phyloP scores from a whole-genome alignment of 2,329 filamentous ascomycete species.

The Colletotrichum camelliae region DNA sequence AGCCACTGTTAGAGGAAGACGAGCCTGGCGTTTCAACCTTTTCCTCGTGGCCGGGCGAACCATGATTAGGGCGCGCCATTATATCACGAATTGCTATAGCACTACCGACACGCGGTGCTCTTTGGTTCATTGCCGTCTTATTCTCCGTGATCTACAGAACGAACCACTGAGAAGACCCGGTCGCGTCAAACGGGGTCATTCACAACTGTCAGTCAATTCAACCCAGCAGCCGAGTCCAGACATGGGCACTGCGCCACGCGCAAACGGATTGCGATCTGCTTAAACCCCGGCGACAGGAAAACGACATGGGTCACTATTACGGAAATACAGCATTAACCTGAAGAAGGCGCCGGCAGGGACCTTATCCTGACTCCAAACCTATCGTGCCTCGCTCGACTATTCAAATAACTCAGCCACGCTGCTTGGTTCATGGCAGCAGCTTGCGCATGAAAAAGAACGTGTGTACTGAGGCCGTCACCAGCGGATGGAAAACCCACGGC shows the following conservation, averaged over 20 bases:
- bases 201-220: background rate
- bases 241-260: background rate
- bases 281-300: background rate
- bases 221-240: background rate
- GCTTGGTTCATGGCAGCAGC: background rate
- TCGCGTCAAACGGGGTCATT: background rate
- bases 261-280: background rate
- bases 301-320: slow-evolving; percentile 8
- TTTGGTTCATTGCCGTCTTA: background rate
- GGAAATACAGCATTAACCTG: slow-evolving; percentile 3
- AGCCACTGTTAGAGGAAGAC: slow-evolving; percentile 16
- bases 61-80: background rate
- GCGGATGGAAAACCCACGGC: slow-evolving; percentile 34
- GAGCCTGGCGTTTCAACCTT: slow-evolving; percentile 15
- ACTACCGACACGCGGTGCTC: background rate
- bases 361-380: slow-evolving; percentile 9
- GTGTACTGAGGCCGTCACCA: slow-evolving; percentile 33
- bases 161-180: background rate
- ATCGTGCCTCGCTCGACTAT: background rate
- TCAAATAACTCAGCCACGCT: background rate
- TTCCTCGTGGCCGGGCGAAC: background rate
- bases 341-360: background rate
- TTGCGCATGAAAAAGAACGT: slow-evolving; percentile 30
- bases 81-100: background rate
- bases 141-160: background rate